A percentile compares a stretch with the other conserved stretches of the same genome.
phyloP scores from a whole-genome alignment of 192 early-diverging fungal genomes.

The Paraglomus brasilianum region DNA sequence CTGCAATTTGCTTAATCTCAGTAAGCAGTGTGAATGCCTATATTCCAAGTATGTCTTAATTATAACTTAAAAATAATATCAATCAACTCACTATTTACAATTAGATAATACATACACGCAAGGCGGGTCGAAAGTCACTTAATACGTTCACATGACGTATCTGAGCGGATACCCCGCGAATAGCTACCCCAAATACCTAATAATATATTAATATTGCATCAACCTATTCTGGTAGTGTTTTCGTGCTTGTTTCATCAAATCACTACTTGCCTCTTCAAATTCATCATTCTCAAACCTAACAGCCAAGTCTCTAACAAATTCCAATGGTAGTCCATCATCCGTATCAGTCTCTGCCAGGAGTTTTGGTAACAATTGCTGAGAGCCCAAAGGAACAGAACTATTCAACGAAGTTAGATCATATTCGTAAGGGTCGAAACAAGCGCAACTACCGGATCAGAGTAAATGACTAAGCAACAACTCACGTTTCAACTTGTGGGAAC shows the following conservation, averaged over 20 bases:
- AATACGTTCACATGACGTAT: constrained; percentile 48
- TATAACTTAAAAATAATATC: constrained; percentile 9
- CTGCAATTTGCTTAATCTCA: constrained; percentile 55
- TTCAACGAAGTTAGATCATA: background rate
- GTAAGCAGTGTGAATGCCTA: constrained; percentile 54
- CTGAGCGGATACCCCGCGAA: constrained; percentile 48
- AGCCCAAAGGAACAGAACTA: constrained; percentile 35
- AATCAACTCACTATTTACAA: background rate
- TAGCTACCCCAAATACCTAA: constrained; percentile 56
- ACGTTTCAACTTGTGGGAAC: constrained; percentile 74
- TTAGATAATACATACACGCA: constrained; percentile 43
- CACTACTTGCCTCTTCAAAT: constrained; percentile 49
- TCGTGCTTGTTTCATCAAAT: background rate
- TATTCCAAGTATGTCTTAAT: constrained; percentile 2
- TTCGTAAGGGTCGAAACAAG: background rate
- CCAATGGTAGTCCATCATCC: constrained; percentile 57
- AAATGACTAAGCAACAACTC: constrained; percentile 28
- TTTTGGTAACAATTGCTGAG: constrained; percentile 45
- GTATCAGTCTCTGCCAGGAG: constrained; percentile 58
- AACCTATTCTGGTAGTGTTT: background rate
- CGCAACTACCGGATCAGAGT: constrained; percentile 30
- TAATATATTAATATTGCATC: background rate
- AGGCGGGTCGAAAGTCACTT: constrained; percentile 37
- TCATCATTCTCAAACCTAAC: constrained; percentile 64
- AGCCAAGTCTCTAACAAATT: constrained; percentile 64